A percentile compares a stretch with the other conserved stretches of the same genome.
phyloP scores from a whole-genome alignment of 495 filamentous ascomycete genomes.

The Darksidea phi region DNA sequence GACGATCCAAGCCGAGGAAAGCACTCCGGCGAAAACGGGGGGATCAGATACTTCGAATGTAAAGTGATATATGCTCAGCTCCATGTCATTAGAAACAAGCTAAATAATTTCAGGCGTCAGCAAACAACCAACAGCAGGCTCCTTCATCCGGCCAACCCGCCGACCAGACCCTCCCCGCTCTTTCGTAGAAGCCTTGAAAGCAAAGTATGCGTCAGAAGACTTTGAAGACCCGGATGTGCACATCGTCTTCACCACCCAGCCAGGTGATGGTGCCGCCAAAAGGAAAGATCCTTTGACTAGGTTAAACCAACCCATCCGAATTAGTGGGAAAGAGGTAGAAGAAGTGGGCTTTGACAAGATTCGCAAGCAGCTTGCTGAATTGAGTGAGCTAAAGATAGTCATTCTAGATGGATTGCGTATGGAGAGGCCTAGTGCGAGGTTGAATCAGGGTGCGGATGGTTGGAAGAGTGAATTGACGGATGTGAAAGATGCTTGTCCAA shows the following conservation, averaged over 20 bases:
- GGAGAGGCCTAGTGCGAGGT: conserved; percentile 45
- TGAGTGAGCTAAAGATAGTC: conserved; percentile 75
- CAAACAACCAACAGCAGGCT: conserved; percentile 66
- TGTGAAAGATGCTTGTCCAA: conserved; percentile 43
- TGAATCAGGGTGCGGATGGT: conserved; percentile 20
- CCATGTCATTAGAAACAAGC: conserved; percentile 4
- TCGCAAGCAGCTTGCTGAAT: conserved; percentile 68
- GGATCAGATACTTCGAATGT: conserved; percentile 83
- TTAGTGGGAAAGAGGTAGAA: conserved; percentile 86
- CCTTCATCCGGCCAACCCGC: conserved; percentile 80
- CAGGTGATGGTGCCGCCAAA: conserved; percentile 1
- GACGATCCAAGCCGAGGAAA: conserved; percentile 83
- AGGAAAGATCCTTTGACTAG: not conserved
- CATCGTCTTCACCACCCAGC: conserved; percentile 33
- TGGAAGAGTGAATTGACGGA: conserved; percentile 16
- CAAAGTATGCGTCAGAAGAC: conserved; percentile 73
- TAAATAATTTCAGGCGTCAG: conserved; percentile 55
- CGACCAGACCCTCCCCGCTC: conserved; percentile 62
- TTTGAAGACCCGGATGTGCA: conserved; percentile 29
- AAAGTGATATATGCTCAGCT: conserved; percentile 27
- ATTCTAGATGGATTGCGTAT: conserved; percentile 75
- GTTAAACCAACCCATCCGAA: conserved; percentile 54
- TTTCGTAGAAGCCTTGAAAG: conserved; percentile 75
- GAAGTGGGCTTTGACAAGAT: conserved; percentile 97
- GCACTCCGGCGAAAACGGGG: conserved; percentile 80